A percentile compares a stretch with the other conserved stretches of the same genome.
Evolutionary conservation across 495 filamentous ascomycete species (phyloP).

Genomic region (Penicillium dipodomyicola): DNA sequence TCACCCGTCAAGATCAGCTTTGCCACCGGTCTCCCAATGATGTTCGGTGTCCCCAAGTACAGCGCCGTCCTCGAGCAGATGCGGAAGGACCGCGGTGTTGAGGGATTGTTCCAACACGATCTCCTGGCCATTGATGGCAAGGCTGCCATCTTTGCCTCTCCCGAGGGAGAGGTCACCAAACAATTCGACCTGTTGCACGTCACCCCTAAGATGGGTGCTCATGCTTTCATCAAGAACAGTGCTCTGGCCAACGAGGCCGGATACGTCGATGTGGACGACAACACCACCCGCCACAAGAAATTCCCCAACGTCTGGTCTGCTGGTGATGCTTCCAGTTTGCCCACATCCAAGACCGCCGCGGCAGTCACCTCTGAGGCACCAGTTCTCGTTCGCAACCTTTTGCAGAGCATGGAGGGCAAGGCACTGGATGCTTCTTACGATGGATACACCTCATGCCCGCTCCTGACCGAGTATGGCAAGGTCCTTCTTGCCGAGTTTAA

Average conservation of each 20-base stretch:
- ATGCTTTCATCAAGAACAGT: conserved; percentile 58
- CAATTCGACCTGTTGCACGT: conserved; percentile 62
- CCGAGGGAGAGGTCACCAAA: conserved; percentile 47
- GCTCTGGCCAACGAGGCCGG: conserved; percentile 57
- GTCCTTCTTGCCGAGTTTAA: conserved; percentile 70
- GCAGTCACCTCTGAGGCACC: conserved; percentile 64
- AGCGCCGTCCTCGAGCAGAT: conserved; percentile 58
- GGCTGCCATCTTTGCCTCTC: conserved; percentile 51
- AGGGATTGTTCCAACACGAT: conserved; percentile 66
- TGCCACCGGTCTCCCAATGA: conserved; percentile 58
- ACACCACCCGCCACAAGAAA: conserved; percentile 59
- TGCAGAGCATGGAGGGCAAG: conserved; percentile 54
- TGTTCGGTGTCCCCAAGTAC: conserved; percentile 73
- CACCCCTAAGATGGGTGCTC: conserved; percentile 60
- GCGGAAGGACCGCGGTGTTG: conserved; percentile 61
- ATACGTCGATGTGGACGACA: conserved; percentile 62
- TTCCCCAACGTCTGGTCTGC: conserved; percentile 67
- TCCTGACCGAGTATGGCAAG: conserved; percentile 64
- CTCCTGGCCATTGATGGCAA: conserved; percentile 60
- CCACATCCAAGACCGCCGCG: conserved; percentile 67
- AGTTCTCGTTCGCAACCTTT: conserved; percentile 56
- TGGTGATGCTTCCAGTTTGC: conserved; percentile 64
- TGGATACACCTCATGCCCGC: conserved; percentile 67
- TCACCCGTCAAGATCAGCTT: conserved; percentile 61
- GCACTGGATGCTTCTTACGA: conserved; percentile 53